These are phyloP conservation scores for Gryganskiella cystojenkinii DNA, from an alignment of 192 early-diverging fungal genomes.

Conservation along the genomic window DNA sequence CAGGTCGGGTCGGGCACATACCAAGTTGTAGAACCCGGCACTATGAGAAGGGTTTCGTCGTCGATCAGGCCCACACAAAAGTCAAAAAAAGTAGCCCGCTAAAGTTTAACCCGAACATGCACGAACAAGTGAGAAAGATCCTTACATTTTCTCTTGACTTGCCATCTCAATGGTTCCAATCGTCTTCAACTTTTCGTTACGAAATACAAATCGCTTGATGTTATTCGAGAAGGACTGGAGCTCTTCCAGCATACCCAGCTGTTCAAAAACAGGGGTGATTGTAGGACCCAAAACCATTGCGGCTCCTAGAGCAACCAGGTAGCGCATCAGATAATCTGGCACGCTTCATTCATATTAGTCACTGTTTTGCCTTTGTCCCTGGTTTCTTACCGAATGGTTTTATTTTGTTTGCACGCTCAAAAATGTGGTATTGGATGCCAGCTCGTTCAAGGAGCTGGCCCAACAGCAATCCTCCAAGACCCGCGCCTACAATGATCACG, in stretches of 20 bases:
- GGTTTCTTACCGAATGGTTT: too few relatives aligned
- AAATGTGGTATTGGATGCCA: too few relatives aligned
- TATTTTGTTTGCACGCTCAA: too few relatives aligned
- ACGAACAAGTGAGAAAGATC: background rate
- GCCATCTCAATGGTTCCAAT: background rate
- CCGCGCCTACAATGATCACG: too few relatives aligned
- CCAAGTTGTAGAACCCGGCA: background rate
- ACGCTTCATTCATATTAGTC: too few relatives aligned
- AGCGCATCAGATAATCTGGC: too few relatives aligned
- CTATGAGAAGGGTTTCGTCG: background rate
- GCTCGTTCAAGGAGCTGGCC: too few relatives aligned
- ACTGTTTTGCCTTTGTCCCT: too few relatives aligned
- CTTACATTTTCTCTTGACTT: background rate
- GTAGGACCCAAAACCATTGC: too few relatives aligned
- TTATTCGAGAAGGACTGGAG: background rate
- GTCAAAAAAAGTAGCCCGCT: background rate
- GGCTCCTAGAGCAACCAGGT: too few relatives aligned
- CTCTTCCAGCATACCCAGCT: constrained; percentile 12
- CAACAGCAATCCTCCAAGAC: too few relatives aligned
- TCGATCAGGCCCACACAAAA: background rate
- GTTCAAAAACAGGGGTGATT: constrained; percentile 19
- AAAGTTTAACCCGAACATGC: too few relatives aligned
- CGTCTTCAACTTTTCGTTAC: background rate
- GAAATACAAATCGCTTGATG: background rate
- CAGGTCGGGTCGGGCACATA: constrained; percentile 4